Base-by-base conservation (phyloP, 2,329 filamentous ascomycete genomes). In the Talaromyces atroroseus region DNA sequence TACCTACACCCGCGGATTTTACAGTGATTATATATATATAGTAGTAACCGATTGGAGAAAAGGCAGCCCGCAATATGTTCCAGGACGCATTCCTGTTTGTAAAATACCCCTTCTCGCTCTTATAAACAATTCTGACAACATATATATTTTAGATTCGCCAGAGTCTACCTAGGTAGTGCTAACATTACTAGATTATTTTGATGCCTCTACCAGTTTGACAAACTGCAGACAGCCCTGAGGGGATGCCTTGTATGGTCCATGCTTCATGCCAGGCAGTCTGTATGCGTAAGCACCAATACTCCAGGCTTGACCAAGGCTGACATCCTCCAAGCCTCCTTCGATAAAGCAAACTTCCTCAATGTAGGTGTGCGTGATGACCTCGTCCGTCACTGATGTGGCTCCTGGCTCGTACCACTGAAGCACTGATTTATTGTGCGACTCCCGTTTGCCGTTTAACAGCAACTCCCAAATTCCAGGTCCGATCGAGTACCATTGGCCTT, bases 341-440 rank as follows among this genome's bases (percentile, higher is more conserved):
- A 70, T 60, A 40, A 75, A 63, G 56, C 65, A 73, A 49, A 74
- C 71, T 49, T 74, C 72, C 51, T 75, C 73, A 44, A 71, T 64
- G 50, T 70, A 75, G 21, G 68, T 62, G 51, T 76, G 72, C 23
- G 66, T 66, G 34, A 73, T 72, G 23, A 63, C 51, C 24, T 66
- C 55, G 5, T 63, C 60, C 8, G 64, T 62, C 16, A 65, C 66
- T 46, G 44, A 46, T 26, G 60, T 60, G 3, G 67, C 62, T 21
- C 68, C 64, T 5, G 71, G 67, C 29, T 71, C 65, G 66, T 69
- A 75, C 60, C 71, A 71, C 58, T 75, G 71, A 1, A 74, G 63
- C 3, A 62, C 62, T 1, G 64, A 60, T 56, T 62, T 65, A 57
- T 67, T 18, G 56, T 73, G 54, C 60, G 64, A 36, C 66, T 63